Conservation (phyloP, 495 filamentous ascomycete species). For the Penicillium psychrofluorescens region DNA sequence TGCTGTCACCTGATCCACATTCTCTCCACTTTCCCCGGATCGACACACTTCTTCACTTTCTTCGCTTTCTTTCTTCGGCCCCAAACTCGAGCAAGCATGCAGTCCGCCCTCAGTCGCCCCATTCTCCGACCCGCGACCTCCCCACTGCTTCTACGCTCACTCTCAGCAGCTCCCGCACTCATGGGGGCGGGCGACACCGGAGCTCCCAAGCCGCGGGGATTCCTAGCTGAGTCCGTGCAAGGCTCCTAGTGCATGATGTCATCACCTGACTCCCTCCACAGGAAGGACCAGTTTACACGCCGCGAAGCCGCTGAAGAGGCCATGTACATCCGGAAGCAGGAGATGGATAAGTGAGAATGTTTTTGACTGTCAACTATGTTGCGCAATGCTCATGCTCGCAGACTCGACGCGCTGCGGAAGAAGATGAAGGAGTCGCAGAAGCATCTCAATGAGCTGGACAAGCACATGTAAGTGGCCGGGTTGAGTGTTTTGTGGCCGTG, state of each 20-base stretch:
- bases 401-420: slow-evolving; percentile 52
- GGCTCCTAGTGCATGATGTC: slow-evolving; percentile 15
- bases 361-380: neutral
- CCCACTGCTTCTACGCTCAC: slow-evolving; percentile 36
- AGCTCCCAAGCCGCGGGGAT: slow-evolving; percentile 40
- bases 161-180: slow-evolving; percentile 48
- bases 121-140: slow-evolving; percentile 34
- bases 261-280: slow-evolving; percentile 5
- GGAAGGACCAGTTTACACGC: slow-evolving; percentile 75
- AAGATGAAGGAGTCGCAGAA: slow-evolving; percentile 69
- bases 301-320: slow-evolving; percentile 81
- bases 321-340: slow-evolving; percentile 63
- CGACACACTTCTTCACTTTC: neutral
- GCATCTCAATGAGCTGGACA: slow-evolving; percentile 69
- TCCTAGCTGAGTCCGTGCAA: slow-evolving; percentile 30
- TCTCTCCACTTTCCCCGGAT: slow-evolving; percentile 1
- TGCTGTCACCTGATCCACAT: too few species aligned
- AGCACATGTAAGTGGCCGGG: slow-evolving; percentile 58
- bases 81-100: slow-evolving; percentile 3
- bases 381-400: slow-evolving; percentile 3
- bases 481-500: too few species aligned
- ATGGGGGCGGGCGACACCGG: slow-evolving; percentile 59
- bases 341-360: slow-evolving; percentile 61
- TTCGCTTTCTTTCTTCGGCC: too few species aligned
- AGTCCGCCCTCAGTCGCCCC: slow-evolving; percentile 40